phyloP scores from a whole-genome alignment of 495 filamentous ascomycete species.

The Pseudoneurospora amorphoporcata region DNA sequence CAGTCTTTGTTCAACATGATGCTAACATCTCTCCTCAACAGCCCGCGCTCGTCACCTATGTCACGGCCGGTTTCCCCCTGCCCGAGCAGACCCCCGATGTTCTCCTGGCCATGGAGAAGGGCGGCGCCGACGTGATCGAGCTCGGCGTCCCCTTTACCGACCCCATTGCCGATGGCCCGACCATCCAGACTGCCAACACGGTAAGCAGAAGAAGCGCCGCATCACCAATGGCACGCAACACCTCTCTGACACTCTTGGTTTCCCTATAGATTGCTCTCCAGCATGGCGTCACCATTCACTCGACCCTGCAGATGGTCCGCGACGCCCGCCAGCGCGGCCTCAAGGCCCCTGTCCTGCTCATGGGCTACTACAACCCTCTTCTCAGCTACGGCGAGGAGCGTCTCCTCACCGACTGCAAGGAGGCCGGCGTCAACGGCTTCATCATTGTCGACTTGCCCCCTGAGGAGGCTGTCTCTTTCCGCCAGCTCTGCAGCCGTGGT shows the following conservation, averaged over 20 bases:
- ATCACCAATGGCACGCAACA: neutral
- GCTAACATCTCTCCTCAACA: conserved; percentile 3
- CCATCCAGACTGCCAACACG: conserved; percentile 85
- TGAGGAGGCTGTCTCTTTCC: conserved; percentile 90
- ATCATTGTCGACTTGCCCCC: conserved; percentile 95
- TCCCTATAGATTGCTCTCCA: conserved; percentile 49
- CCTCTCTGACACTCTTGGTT: neutral
- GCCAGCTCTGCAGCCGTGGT: conserved; percentile 66
- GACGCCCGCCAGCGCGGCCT: conserved; percentile 66
- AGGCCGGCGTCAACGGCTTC: conserved; percentile 88
- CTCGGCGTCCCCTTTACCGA: conserved; percentile 94
- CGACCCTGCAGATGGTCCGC: conserved; percentile 68
- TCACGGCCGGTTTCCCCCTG: conserved; percentile 91
- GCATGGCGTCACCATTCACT: conserved; percentile 76
- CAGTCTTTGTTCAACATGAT: conserved; percentile 1
- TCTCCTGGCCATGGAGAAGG: conserved; percentile 80
- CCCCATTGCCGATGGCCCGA: conserved; percentile 91
- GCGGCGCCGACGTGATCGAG: conserved; percentile 81
- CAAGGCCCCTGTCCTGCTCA: conserved; percentile 73
- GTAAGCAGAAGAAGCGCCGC: conserved; percentile 26
- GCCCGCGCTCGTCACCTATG: conserved; percentile 86
- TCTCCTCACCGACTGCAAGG: conserved; percentile 74
- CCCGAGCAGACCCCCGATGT: conserved; percentile 71
- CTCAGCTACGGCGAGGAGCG: conserved; percentile 86
- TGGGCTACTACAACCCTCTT: conserved; percentile 98